Evolutionary conservation across 1,284 basidiomycete species (phyloP), one percentile per base, ranked within the genome.

Genomic region (Cutaneotrichosporon cavernicola): DNA sequence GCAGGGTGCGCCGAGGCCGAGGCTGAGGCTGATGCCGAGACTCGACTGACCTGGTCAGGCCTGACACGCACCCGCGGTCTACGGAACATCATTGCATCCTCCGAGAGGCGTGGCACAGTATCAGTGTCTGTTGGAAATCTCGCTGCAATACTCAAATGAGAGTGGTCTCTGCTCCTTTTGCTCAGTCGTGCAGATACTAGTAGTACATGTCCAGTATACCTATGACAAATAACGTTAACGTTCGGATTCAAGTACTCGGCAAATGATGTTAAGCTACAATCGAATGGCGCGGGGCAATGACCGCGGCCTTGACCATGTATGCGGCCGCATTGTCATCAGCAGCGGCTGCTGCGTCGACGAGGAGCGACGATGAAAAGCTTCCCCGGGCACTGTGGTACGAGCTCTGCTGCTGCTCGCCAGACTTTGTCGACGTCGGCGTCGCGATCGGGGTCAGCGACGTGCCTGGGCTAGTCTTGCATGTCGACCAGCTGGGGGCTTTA

Each of bases 401-500:
- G 36, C 47, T 49, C 58, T 31, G 47, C 50, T 47, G 61, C 40
- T 52, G 13, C 56, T 46, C 21, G 26, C 21, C 50, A n/a, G 43
- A 56, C 57, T 14, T 49, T 40, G 57, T 10, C 34, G 61, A 53
- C 14, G 46, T 59, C 3, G 66, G 66, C 22, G 66, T 67, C 21
- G 63, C 66, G n/a, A 67, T 58, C 4, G 65, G 63, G 21, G 65
- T 63, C 32, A 60, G 36, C 47, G 31, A 47, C 18, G 49, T 59
- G 22, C 51, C 62, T 0, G 56, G 46, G n/a, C 56, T 55, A n/a
- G 66, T 67, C 63, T 63, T 65, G 59, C 59, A 63, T 13, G 66
- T 68, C 51, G 59, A 60, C 66, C 66, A 68, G 26, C 60, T 62
- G 5, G 61, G 66, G 47, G 61, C 56, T 58, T 65, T 68, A 60